These are phyloP conservation scores for Euphorbia celastroides DNA, from an alignment of 441 rosid species.

Conservation along the genomic window DNA sequence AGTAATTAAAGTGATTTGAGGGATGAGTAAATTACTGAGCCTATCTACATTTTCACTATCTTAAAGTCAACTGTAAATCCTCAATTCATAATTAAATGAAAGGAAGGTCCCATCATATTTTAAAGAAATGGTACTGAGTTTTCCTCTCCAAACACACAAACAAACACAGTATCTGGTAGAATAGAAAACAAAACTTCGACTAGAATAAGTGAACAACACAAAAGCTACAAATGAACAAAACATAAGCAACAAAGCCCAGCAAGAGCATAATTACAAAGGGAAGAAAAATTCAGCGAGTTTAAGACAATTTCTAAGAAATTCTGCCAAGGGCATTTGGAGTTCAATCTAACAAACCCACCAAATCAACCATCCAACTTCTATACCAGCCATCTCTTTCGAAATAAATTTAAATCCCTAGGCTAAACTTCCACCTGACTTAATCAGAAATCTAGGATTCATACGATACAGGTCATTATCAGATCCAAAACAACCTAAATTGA, in stretches of 20 bases:
- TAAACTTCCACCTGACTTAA: neutral
- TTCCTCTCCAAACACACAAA: neutral
- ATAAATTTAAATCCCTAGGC: neutral
- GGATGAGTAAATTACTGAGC: neutral
- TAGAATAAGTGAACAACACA: no score
- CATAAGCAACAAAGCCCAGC: neutral
- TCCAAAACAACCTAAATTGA: constrained; percentile 12
- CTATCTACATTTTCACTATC: neutral
- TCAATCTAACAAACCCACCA: neutral
- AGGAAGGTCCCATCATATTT: no score
- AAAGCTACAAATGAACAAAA: neutral
- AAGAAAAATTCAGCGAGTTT: neutral
- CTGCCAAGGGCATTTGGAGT: neutral
- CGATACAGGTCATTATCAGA: constrained; percentile 2
- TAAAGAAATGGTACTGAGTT: neutral
- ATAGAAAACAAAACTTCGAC: no score
- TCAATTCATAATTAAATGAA: neutral
- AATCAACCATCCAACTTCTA: neutral
- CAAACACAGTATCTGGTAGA: neutral
- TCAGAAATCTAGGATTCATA: neutral
- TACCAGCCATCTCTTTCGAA: neutral
- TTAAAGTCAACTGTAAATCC: neutral
- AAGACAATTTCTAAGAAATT: neutral
- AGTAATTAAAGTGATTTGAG: neutral
- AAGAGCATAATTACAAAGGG: neutral